Evolutionary conservation across 2,329 filamentous ascomycete species (phyloP), one percentile per base, ranked within the genome.

Genomic region (Stagonosporopsis vannaccii): DNA sequence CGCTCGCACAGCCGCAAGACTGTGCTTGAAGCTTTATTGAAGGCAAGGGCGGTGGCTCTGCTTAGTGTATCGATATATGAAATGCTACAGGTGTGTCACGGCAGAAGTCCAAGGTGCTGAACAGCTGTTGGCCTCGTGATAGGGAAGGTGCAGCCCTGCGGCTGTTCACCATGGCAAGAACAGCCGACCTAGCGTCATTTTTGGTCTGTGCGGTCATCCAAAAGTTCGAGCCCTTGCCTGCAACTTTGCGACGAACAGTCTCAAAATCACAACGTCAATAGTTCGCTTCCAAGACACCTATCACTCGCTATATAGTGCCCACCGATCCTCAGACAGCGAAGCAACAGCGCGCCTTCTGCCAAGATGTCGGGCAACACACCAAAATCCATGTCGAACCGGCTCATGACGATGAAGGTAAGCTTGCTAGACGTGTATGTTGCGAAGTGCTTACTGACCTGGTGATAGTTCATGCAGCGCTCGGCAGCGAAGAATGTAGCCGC

Each of bases 401-500:
- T 97, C 43, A 83, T 96, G 71, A 93, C 90, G 33, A 97, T 97
- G 92, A 96, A 96, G 78, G 84, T 82, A 71, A 32, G 54, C 36
- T 44, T 17, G 39, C 22, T 8, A 26, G 15, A 32, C 32, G 13
- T 42, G 13, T 13, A 28, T 39, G 51, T 6, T n/a, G 23, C 25
- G 47, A 42, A 40, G 40, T 43, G 40, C 54, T 47, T 36, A 47
- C 60, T 65, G 33, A 68, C 30, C 49, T 35, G 2, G 28, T 26
- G 20, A 53, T 67, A 87, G 81, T 97, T 97, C 74, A 97, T 97
- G 93, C 93, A 96, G 81, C 86, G 93, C 69, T 90, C 90, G 60
- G 89, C 87, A 45, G 87, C 88, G 45, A 85, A 88, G 22, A 80
- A 78, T 5, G 72, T 77, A 59, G 30, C 77, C 69, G 79, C 80